A percentile compares a stretch with the other conserved stretches of the same genome.
phyloP scores from a whole-genome alignment of 441 rosid genomes.

The Erodium moschatum region DNA sequence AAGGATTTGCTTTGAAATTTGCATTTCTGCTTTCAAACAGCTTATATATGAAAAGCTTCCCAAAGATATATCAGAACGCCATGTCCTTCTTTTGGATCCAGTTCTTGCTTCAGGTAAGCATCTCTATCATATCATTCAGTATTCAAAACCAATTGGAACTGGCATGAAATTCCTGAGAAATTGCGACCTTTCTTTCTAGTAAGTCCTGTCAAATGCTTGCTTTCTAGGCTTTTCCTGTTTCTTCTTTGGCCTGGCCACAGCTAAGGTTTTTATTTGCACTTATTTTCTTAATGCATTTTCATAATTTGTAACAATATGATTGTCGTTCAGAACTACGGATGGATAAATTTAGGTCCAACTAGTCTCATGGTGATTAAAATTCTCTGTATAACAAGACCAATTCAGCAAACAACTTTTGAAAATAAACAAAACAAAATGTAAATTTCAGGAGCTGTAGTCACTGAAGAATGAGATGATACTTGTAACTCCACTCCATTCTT shows the following conservation, averaged over 20 bases:
- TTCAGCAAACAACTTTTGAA: not conserved
- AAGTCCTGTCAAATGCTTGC: not conserved
- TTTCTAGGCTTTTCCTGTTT: not conserved
- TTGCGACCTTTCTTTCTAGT: not conserved
- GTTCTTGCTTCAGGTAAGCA: conserved; percentile 79
- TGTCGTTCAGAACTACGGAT: not conserved
- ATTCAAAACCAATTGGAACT: not conserved
- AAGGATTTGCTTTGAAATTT: conserved; percentile 7
- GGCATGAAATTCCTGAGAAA: not conserved
- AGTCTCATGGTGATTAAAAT: not conserved
- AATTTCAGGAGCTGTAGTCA: not conserved
- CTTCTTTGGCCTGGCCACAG: not conserved
- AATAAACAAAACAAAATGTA: not conserved
- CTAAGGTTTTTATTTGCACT: not conserved
- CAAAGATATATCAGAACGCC: conserved; percentile 83
- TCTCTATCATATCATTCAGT: not conserved
- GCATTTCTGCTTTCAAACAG: conserved; percentile 30
- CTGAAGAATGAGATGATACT: not conserved
- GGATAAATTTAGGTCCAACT: not conserved
- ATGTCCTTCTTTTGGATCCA: conserved; percentile 92
- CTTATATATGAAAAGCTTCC: conserved; percentile 97
- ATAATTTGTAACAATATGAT: not conserved
- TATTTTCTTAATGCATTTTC: not conserved
- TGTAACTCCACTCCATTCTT: not conserved
- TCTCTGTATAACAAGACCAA: not conserved